These are phyloP conservation scores for Pleurotus ostreatus DNA, from an alignment of 768 basidiomycete genomes.

Conservation along the genomic window DNA sequence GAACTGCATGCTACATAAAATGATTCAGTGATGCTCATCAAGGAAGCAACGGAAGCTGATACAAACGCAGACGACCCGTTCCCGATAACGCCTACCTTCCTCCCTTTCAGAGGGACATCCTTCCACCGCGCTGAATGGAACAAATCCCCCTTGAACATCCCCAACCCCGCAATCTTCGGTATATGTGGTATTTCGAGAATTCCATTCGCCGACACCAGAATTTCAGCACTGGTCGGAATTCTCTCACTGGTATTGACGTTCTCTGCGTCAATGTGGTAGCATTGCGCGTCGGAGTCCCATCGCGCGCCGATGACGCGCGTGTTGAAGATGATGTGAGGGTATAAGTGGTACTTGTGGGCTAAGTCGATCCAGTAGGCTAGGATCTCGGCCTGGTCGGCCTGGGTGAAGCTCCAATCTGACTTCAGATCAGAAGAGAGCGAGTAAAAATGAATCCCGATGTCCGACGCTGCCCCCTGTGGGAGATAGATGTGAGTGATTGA, in stretches of 20 bases:
- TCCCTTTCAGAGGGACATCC: constrained; percentile 34
- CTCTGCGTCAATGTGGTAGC: constrained; percentile 33
- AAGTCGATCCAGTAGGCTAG: constrained; percentile 39
- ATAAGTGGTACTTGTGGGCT: constrained; percentile 37
- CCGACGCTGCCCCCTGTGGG: constrained; percentile 39
- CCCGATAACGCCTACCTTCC: constrained; percentile 54
- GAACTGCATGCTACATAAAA: constrained; percentile 41
- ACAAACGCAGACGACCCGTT: constrained; percentile 52
- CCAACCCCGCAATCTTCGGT: constrained; percentile 29
- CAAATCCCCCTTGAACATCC: constrained; percentile 39
- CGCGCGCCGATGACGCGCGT: constrained; percentile 36
- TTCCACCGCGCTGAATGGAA: constrained; percentile 57
- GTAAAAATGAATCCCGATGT: constrained; percentile 38
- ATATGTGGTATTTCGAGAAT: constrained; percentile 40
- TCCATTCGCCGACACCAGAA: constrained; percentile 49
- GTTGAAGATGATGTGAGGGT: constrained; percentile 37
- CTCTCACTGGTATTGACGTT: constrained; percentile 27
- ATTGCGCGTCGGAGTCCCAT: constrained; percentile 36
- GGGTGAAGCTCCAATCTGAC: constrained; percentile 38
- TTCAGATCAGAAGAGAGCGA: constrained; percentile 45
- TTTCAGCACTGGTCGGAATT: constrained; percentile 30
- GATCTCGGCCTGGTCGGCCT: constrained; percentile 37
- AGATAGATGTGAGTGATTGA: neutral
- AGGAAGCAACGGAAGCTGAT: constrained; percentile 8
- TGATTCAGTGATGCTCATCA: too few species aligned